Evolutionary conservation across 2,329 filamentous ascomycete species (phyloP).

Genomic region (Paecilomyces sp.): DNA sequence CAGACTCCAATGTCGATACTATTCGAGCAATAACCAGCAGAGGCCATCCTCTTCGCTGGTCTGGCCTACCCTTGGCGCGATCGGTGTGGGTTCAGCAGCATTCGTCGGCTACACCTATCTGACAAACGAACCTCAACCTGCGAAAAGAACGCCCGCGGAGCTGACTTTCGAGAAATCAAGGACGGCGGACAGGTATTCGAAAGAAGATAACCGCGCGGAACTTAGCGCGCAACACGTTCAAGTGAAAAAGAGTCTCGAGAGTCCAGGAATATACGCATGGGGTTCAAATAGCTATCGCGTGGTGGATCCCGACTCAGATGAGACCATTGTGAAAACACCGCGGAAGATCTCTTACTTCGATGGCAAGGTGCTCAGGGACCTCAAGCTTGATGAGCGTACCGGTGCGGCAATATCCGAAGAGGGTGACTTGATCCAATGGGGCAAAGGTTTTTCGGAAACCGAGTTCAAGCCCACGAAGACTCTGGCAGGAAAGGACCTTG

Average conservation of each 20-base stretch:
- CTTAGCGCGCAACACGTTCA: slow-evolving; percentile 83
- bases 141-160: slow-evolving; percentile 20
- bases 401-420: slow-evolving; percentile 82
- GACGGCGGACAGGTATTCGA: slow-evolving; percentile 45
- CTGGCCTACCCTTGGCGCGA: slow-evolving; percentile 21
- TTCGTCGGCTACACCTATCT: slow-evolving; percentile 25
- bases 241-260: slow-evolving; percentile 71
- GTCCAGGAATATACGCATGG: slow-evolving; percentile 90
- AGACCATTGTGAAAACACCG: slow-evolving; percentile 71
- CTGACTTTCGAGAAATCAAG: slow-evolving; percentile 63
- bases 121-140: slow-evolving; percentile 11
- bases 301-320: slow-evolving; percentile 75
- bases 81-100: slow-evolving; percentile 22
- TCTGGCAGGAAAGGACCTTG: slow-evolving; percentile 71
- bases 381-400: slow-evolving; percentile 76
- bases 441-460: slow-evolving; percentile 62
- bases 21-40: slow-evolving; percentile 18
- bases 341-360: slow-evolving; percentile 76
- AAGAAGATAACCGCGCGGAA: slow-evolving; percentile 66
- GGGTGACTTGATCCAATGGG: slow-evolving; percentile 90
- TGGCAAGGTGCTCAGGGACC: slow-evolving; percentile 71
- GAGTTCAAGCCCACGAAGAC: slow-evolving; percentile 61
- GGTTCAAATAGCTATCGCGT: slow-evolving; percentile 79
- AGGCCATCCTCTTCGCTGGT: slow-evolving; percentile 17
- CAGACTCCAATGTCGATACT: slow-evolving; percentile 20